Conservation (phyloP, 164 flowering plant species). For the Berberis thunbergii region DNA sequence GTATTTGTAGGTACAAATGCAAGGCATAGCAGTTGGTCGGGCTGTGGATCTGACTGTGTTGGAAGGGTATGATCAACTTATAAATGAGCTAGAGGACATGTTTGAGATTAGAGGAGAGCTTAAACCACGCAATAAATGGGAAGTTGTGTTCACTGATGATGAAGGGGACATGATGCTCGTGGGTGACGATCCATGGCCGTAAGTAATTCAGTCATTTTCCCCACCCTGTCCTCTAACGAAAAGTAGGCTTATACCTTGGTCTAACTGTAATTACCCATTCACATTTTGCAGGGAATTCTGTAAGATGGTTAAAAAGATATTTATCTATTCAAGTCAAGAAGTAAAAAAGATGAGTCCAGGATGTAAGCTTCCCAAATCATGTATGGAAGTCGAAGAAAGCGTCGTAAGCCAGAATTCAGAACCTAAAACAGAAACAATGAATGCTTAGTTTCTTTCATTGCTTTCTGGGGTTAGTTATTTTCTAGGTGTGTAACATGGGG, state of each 20-base stretch:
- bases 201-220: slow-evolving; percentile 5
- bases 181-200: slow-evolving; percentile 92
- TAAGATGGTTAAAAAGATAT: slow-evolving; percentile 66
- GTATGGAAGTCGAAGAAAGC: slow-evolving; percentile 34
- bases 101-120: slow-evolving; percentile 81
- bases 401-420: slow-evolving; percentile 34
- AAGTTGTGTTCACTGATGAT: slow-evolving; percentile 76
- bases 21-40: slow-evolving; percentile 3
- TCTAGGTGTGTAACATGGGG: background rate
- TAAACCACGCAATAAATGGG: slow-evolving; percentile 56
- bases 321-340: slow-evolving; percentile 76
- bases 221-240: background rate
- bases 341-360: slow-evolving; percentile 56
- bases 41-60: slow-evolving; percentile 18
- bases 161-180: slow-evolving; percentile 96
- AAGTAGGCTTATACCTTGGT: background rate
- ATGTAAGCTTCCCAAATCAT: slow-evolving; percentile 29
- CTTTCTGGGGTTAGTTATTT: background rate
- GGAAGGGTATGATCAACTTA: slow-evolving; percentile 63
- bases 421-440: slow-evolving; percentile 20
- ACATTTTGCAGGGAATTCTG: slow-evolving; percentile 70
- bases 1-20: slow-evolving; percentile 4
- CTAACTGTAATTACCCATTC: background rate
- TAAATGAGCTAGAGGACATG: slow-evolving; percentile 68
- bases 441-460: background rate